Percentiles rank a stretch among this genome's conserved stretches.
These are phyloP conservation scores for Candida railenensis DNA, from an alignment of 805 yeast genomes.

Conservation along the genomic window DNA sequence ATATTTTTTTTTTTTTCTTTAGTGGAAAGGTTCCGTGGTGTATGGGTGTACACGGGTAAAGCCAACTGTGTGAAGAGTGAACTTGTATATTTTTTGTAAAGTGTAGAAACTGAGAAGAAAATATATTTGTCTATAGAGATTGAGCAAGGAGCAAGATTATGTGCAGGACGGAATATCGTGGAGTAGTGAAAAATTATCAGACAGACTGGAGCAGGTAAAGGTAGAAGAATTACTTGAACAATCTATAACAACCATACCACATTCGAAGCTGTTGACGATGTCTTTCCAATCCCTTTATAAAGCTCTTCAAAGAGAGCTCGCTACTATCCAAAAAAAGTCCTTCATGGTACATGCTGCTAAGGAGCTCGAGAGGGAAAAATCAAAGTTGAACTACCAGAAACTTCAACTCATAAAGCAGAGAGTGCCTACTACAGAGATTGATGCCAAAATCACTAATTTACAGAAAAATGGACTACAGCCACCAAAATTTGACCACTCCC, in stretches of 20 bases:
- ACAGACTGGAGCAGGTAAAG: too few relatives aligned
- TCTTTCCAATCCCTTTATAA: slow-evolving; percentile 16
- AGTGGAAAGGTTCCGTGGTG: neutral
- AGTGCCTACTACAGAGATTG: slow-evolving; percentile 33
- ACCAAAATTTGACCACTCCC: slow-evolving; percentile 22
- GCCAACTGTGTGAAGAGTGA: neutral
- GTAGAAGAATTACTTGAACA: too few relatives aligned
- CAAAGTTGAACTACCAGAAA: slow-evolving; percentile 49
- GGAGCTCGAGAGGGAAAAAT: slow-evolving; percentile 42
- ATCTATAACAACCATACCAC: neutral
- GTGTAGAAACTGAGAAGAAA: neutral
- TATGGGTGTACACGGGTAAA: neutral
- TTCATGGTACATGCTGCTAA: slow-evolving; percentile 38
- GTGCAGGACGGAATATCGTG: neutral
- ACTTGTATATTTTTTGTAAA: neutral
- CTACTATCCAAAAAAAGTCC: slow-evolving; percentile 33
- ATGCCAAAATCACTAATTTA: slow-evolving; percentile 16
- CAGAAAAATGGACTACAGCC: slow-evolving; percentile 4
- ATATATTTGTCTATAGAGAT: neutral
- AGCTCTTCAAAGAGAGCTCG: slow-evolving; percentile 39
- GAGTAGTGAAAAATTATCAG: neutral
- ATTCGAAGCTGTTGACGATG: neutral
- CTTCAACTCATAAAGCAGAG: slow-evolving; percentile 41
- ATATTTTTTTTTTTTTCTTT: too few relatives aligned
- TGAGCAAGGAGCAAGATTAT: neutral